These are phyloP conservation scores for Acacia confusa DNA, from an alignment of 306 rosid species.

Conservation along the genomic window DNA sequence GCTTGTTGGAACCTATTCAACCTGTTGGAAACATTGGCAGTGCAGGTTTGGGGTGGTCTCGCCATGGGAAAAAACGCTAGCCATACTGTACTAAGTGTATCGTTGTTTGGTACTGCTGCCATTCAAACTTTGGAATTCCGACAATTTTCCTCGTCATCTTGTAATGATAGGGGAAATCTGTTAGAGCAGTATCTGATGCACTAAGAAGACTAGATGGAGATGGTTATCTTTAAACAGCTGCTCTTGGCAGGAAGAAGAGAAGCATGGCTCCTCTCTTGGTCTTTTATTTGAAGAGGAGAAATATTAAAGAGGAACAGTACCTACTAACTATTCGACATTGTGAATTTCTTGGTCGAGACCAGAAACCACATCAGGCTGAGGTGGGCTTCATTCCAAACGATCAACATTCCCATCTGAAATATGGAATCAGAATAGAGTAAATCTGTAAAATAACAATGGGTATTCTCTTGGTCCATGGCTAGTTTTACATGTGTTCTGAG, in stretches of 20 bases:
- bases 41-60: constrained; percentile 83
- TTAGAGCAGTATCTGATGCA: background rate
- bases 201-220: background rate
- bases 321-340: background rate
- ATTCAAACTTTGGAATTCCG: background rate
- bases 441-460: background rate
- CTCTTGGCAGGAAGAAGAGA: background rate
- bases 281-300: background rate
- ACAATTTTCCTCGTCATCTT: background rate
- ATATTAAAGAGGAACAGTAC: background rate
- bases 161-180: background rate
- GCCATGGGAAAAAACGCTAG: constrained; percentile 18
- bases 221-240: background rate
- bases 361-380: background rate
- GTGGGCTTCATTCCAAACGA: background rate
- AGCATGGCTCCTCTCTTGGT: background rate
- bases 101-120: background rate
- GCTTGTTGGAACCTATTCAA: constrained; percentile 70
- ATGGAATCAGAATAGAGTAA: background rate
- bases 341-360: background rate
- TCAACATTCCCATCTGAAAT: background rate
- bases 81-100: background rate
- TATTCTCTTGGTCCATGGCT: background rate
- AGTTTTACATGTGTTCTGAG: background rate
- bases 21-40: constrained; percentile 70